Evolutionary conservation across 345 rosid genomes (phyloP), one percentile per base, ranked within the genome.

Genomic region (Streptanthus diversifolius): DNA sequence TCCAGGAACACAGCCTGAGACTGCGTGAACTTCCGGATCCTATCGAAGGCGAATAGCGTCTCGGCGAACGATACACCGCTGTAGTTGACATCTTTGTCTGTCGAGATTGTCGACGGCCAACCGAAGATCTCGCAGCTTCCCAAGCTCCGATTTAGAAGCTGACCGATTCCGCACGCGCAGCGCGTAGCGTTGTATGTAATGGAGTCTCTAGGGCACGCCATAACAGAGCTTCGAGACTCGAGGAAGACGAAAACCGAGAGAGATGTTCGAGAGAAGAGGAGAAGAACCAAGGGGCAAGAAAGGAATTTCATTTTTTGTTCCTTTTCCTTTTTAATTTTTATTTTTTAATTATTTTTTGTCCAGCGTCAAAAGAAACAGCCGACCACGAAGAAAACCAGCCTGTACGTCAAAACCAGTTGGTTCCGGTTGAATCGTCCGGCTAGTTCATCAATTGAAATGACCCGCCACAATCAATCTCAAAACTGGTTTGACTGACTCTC

Each of bases 1-100:
- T 95, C 99, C 64, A 95, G 63, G 86, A 95, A 95, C 5, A 95
- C 82, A 8, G 96, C 99, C 77, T 95, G 96, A 5, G 99, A 95
- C 72, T 89, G 93, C 48, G 90, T 88, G 73, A 91, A 84, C 85
- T 84, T 88, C 72, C 76, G 83, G 68, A 95, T 85, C 4, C 88
- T 78, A 17, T 95, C 96, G 72, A 91, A 95, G 1, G 88, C 74
- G 64, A 95, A 85, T 8, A 95, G 55, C 5, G 89, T 81, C 64
- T 80, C 88, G 0, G 93, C 91, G 55, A 91, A 85, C 6, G 88
- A 83, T 1, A 79, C 0, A 4, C 81, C 61, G 67, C 22, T 78
- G 77, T 41, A 79, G 37, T 79, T 86, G 19, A 88, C 70, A 5
- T 91, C 97, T 14, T 80, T 77, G 68, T 77, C 88, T 19, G 84